phyloP scores from a whole-genome alignment of 1,284 basidiomycete genomes.

The Apiotrichum gracile region DNA sequence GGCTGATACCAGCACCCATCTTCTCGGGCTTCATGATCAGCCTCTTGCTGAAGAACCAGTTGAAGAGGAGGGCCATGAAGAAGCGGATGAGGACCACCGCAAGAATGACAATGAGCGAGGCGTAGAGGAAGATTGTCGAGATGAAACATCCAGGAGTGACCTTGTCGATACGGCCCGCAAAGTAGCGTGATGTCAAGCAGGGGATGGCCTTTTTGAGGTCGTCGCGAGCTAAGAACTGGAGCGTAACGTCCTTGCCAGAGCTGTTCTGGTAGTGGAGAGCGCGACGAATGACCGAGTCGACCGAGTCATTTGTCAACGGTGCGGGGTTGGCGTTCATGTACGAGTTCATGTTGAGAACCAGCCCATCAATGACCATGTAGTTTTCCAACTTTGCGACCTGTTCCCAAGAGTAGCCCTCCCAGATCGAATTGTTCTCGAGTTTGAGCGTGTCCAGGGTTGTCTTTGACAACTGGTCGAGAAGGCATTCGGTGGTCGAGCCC shows the following conservation, averaged over 20 bases:
- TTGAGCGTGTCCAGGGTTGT: constrained; percentile 56
- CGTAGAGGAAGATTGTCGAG: constrained; percentile 81
- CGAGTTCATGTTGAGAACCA: constrained; percentile 85
- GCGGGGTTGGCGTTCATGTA: constrained; percentile 70
- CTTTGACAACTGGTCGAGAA: neutral
- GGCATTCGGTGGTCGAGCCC: constrained; percentile 7
- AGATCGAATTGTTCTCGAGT: constrained; percentile 59
- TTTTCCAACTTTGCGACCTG: constrained; percentile 64
- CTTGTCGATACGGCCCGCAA: constrained; percentile 93
- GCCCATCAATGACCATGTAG: constrained; percentile 85
- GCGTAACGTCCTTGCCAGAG: constrained; percentile 82
- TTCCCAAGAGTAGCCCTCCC: constrained; percentile 82
- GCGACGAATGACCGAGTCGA: constrained; percentile 78
- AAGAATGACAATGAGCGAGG: constrained; percentile 85
- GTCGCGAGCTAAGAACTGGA: constrained; percentile 68
- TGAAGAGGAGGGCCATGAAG: constrained; percentile 92
- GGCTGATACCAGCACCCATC: constrained; percentile 73
- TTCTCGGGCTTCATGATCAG: constrained; percentile 69
- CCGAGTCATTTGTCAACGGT: constrained; percentile 63
- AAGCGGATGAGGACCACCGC: constrained; percentile 86
- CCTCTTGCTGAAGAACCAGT: constrained; percentile 82
- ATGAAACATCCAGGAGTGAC: constrained; percentile 93
- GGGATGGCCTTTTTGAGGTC: constrained; percentile 63
- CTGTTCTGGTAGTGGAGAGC: constrained; percentile 55
- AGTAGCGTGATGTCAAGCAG: constrained; percentile 78